Base-by-base conservation (phyloP, 345 rosid genomes). In the Cochlearia excelsa region DNA sequence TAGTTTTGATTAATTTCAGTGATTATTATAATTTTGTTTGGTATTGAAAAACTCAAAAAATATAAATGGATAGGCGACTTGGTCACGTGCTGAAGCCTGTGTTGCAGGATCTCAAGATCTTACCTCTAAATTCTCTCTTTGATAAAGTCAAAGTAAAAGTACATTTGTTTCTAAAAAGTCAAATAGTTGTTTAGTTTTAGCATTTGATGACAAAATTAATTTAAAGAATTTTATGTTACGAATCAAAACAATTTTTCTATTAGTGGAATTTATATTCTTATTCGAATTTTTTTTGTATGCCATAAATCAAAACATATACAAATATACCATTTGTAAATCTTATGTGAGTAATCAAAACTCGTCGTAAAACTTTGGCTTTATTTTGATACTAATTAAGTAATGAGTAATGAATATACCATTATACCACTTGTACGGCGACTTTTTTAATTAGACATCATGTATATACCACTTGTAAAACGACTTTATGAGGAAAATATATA, bases 21-120 rank as follows among this genome's bases (percentile, higher is more conserved):
- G 26, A 31, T 5, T 39, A 39, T 54, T 7, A 39, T 54, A 6
- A 7, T 7, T 7, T 43, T 23, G 67, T 39, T 59, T 67, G 66
- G 54, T 35, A 67, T 51, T 51, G 6, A 29, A 29, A 37, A 59
- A 67, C 66, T 16, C n/a, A 23, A 53, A 38, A 9, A 50, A 49
- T 41, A 42, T 28, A 46, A n/a, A 33, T 54, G 27, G 46, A 61
- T 50, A 69, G 35, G 46, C 67, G 51, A 33, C 73, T 69, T 54
- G 68, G 7, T 69, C 73, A 61, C 68, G 68, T 69, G 57, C 27
- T 33, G 57, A 47, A 54, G 68, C 68, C 73, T 54, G 35, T 61
- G 52, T 69, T 41, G 9, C 48, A 61, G 63, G 73, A 69, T 69
- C 73, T 61, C 51, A 54, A 61, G 73, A 69, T 69, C 72, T 41